phyloP scores from a whole-genome alignment of 768 basidiomycete species.

The Suillus subalutaceus region DNA sequence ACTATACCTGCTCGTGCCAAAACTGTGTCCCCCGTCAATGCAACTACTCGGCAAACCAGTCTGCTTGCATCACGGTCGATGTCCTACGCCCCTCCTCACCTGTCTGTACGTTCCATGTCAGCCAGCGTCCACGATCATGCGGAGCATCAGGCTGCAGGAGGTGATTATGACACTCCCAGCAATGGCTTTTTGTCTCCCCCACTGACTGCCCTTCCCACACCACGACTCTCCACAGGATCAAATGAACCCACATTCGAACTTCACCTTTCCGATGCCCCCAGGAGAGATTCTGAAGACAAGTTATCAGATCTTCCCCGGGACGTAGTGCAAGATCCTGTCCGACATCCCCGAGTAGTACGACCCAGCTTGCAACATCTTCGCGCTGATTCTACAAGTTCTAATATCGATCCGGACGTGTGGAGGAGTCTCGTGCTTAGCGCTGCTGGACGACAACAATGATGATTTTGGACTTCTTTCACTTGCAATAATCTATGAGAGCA shows the following conservation, averaged over 20 bases:
- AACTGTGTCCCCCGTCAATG: neutral
- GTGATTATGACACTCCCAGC: neutral
- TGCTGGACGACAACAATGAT: constrained; percentile 11
- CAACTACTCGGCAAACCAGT: neutral
- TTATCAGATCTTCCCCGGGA: constrained; percentile 13
- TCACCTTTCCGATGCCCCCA: constrained; percentile 14
- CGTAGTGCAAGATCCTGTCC: neutral
- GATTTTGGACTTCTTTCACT: neutral
- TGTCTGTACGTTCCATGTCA: constrained; percentile 12
- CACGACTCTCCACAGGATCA: constrained; percentile 6
- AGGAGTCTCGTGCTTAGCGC: constrained; percentile 19
- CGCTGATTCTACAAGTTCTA: constrained; percentile 14
- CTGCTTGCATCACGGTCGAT: neutral
- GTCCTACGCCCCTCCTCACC: neutral
- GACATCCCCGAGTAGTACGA: neutral
- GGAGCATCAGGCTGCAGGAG: constrained; percentile 1
- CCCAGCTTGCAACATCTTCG: constrained; percentile 12
- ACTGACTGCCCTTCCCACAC: constrained; percentile 13
- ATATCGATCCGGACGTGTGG: constrained; percentile 19
- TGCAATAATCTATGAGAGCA: neutral
- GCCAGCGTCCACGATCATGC: constrained; percentile 10
- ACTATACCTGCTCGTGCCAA: constrained; percentile 7
- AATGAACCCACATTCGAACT: constrained; percentile 12
- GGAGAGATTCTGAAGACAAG: neutral
- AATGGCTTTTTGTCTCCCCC: constrained; percentile 11